Evolutionary conservation across 495 filamentous ascomycete genomes (phyloP).

Genomic region (Neurospora hispaniola): DNA sequence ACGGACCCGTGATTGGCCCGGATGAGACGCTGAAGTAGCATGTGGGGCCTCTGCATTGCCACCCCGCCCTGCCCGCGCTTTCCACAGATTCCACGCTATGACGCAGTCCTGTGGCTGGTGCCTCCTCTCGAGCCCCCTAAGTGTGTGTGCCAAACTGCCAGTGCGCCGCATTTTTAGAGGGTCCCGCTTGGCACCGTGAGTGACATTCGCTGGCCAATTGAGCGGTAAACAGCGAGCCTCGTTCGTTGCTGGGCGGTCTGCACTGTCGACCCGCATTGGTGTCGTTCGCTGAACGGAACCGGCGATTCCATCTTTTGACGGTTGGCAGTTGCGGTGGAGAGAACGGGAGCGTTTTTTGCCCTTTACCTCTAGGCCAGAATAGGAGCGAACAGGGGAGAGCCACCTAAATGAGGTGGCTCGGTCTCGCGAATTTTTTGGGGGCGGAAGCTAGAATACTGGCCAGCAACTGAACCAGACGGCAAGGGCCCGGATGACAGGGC

Average conservation of each 20-base stretch:
- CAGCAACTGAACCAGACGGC: not conserved
- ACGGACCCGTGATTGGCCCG: not conserved
- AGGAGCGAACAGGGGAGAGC: not conserved
- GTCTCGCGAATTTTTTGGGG: not conserved
- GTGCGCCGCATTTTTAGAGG: not conserved
- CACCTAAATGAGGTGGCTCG: not conserved
- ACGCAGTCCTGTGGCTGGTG: conserved; percentile 16
- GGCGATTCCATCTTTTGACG: not conserved
- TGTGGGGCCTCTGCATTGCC: not conserved
- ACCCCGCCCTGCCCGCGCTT: not conserved
- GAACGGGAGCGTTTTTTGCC: not conserved
- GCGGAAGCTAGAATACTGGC: not conserved
- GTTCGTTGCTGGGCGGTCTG: not conserved
- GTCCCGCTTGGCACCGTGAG: not conserved
- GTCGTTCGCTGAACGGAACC: not conserved
- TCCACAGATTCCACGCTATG: conserved; percentile 5
- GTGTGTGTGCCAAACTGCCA: not conserved
- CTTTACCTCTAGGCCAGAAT: not conserved
- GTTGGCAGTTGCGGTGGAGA: not conserved
- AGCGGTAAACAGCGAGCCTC: not conserved
- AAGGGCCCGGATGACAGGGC: not conserved
- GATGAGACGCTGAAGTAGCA: not conserved
- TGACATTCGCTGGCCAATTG: not conserved
- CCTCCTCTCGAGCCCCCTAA: not conserved
- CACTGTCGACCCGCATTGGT: not conserved